These are phyloP conservation scores for Vanrija sp. DNA, from an alignment of 1,284 basidiomycete species.

Conservation along the genomic window DNA sequence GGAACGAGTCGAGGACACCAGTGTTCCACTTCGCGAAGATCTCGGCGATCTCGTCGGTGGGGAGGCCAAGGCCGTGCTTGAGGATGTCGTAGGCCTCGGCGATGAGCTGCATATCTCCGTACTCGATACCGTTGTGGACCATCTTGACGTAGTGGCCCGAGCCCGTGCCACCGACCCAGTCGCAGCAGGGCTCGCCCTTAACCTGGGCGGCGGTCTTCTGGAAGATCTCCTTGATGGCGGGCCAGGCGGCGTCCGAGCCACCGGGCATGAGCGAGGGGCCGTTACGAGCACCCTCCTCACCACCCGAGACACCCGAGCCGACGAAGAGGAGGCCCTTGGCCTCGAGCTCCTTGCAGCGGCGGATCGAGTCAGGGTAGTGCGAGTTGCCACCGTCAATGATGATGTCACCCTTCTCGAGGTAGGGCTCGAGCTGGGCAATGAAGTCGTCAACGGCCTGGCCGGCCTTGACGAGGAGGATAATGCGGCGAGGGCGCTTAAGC, in stretches of 20 bases:
- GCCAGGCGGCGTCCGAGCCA: conserved; percentile 92
- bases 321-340: conserved; percentile 93
- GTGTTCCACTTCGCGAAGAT: conserved; percentile 94
- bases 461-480: conserved; percentile 81
- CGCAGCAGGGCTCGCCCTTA: conserved; percentile 94
- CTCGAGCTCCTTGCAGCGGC: conserved; percentile 89
- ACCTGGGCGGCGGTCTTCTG: conserved; percentile 96
- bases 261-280: conserved; percentile 99
- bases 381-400: conserved; percentile 99
- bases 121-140: conserved; percentile 77
- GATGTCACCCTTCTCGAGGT: conserved; percentile 72
- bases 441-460: conserved; percentile 60
- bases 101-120: conserved; percentile 99
- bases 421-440: conserved; percentile 56
- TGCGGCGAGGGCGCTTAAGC: conserved; percentile 63
- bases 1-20: conserved; percentile 98
- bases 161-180: conserved; percentile 98
- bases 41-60: conserved; percentile 79
- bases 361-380: conserved; percentile 97
- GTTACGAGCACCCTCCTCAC: conserved; percentile 97
- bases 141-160: conserved; percentile 87
- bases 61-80: conserved; percentile 86
- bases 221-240: conserved; percentile 96
- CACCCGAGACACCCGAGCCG: conserved; percentile 98
- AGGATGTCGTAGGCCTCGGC: conserved; percentile 98